These are phyloP conservation scores for Colletotrichum sansevieriae DNA, from an alignment of 2,329 filamentous ascomycete species.

Conservation along the genomic window DNA sequence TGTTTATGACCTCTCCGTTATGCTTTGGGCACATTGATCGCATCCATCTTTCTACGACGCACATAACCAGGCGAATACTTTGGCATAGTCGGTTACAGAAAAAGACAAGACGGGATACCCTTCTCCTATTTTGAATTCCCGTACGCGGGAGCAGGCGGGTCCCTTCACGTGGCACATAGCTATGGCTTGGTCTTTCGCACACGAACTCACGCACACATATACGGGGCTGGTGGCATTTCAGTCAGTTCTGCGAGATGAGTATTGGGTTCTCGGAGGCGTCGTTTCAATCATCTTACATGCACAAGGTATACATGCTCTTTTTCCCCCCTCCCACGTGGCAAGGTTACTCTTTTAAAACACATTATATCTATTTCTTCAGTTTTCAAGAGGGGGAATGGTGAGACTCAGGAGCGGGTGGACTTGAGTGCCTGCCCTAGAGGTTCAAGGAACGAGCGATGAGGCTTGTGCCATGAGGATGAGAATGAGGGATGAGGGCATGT, in stretches of 20 bases:
- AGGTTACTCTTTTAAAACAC: slow-evolving; percentile 8
- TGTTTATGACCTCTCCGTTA: slow-evolving; percentile 37
- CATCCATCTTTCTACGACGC: slow-evolving; percentile 16
- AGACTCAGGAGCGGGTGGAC: too few species aligned
- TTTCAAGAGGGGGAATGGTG: not conserved
- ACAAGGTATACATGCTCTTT: slow-evolving; percentile 12
- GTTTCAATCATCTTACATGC: slow-evolving; percentile 1
- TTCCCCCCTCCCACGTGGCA: slow-evolving; percentile 1
- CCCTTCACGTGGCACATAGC: slow-evolving; percentile 21
- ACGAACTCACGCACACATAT: not conserved
- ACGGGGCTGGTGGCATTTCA: slow-evolving; percentile 25
- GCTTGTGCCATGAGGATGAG: not conserved
- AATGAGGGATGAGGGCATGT: not conserved
- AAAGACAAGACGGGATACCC: slow-evolving; percentile 28
- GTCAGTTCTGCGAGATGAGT: slow-evolving; percentile 24
- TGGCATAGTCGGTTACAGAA: slow-evolving; percentile 27
- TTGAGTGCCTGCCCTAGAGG: too few species aligned
- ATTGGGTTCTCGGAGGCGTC: slow-evolving; percentile 14
- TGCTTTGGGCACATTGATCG: slow-evolving; percentile 24
- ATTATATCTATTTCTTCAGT: slow-evolving; percentile 14
- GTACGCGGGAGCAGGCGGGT: not conserved
- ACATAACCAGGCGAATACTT: slow-evolving; percentile 21
- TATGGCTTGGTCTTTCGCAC: slow-evolving; percentile 6
- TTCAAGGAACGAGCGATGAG: not conserved
- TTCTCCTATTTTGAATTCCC: not conserved